Conservation (phyloP, 768 basidiomycete genomes). For the Trametes maxima region DNA sequence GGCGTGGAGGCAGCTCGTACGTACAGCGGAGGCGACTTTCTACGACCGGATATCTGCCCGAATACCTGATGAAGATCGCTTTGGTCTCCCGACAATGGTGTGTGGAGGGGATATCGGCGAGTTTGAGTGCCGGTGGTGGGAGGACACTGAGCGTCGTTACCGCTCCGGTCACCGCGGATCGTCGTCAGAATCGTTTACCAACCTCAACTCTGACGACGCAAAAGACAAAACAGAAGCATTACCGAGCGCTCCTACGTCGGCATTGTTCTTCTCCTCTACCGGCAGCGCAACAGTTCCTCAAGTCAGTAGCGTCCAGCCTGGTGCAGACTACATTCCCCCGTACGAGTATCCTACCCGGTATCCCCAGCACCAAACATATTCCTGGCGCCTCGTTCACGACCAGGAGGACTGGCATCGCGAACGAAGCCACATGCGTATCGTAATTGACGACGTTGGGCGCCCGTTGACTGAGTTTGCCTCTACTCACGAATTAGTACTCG, state of each 20-base stretch:
- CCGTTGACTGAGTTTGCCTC: conserved; percentile 9
- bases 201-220: neutral
- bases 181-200: no score
- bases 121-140: neutral
- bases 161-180: neutral
- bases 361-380: conserved; percentile 4
- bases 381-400: neutral
- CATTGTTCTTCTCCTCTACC: neutral
- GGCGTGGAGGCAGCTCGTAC: conserved; percentile 12
- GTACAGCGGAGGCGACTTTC: conserved; percentile 1
- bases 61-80: neutral
- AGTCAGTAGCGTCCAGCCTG: neutral
- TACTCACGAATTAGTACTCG: conserved; percentile 3
- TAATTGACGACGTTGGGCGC: conserved; percentile 3
- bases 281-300: neutral
- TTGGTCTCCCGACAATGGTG: neutral
- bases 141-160: neutral
- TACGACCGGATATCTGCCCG: neutral
- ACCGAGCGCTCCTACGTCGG: no score
- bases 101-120: conserved; percentile 6
- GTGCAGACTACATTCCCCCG: neutral
- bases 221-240: neutral
- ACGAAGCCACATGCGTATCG: conserved; percentile 18
- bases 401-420: neutral
- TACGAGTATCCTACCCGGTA: neutral